A percentile compares a stretch with the other conserved stretches of the same genome.
Conservation (phyloP, 2,329 filamentous ascomycete genomes). For the Fusarium penzigii region DNA sequence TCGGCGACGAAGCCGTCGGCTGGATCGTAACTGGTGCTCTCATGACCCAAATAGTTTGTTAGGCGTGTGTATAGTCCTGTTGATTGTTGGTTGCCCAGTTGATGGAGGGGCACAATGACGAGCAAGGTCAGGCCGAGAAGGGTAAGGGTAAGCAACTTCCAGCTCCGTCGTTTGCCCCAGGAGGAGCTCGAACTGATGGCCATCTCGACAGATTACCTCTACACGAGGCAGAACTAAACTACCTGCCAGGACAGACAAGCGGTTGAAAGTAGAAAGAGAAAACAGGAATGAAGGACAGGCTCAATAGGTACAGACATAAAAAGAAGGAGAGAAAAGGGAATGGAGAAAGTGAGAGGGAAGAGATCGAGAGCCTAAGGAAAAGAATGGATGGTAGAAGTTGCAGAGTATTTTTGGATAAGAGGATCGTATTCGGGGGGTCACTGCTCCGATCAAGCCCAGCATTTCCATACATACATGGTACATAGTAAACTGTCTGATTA, state of each 20-base stretch:
- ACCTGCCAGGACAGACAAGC: conserved; percentile 6
- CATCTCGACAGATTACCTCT: conserved; percentile 16
- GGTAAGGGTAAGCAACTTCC: conserved; percentile 30
- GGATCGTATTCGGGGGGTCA: conserved; percentile 10
- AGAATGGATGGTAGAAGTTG: conserved; percentile 14
- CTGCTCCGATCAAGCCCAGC: neutral
- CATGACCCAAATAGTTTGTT: conserved; percentile 32
- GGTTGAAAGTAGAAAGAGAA: neutral
- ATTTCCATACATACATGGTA: neutral
- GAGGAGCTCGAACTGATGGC: conserved; percentile 26
- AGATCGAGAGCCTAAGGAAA: neutral
- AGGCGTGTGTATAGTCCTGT: conserved; percentile 34
- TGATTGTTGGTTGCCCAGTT: conserved; percentile 28
- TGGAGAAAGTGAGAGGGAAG: conserved; percentile 2
- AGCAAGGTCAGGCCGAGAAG: conserved; percentile 30
- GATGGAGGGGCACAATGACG: conserved; percentile 34
- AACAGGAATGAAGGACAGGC: conserved; percentile 7
- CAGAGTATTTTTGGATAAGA: conserved; percentile 10
- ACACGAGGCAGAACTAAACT: conserved; percentile 7
- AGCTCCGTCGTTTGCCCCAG: conserved; percentile 31
- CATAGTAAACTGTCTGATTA: neutral
- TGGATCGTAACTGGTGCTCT: conserved; percentile 38
- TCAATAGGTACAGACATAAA: neutral
- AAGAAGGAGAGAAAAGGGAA: conserved; percentile 2
- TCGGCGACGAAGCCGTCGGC: conserved; percentile 24